Base-by-base conservation (phyloP, 352 stramenopile species). In the Thraustochytrium striatum region DNA sequence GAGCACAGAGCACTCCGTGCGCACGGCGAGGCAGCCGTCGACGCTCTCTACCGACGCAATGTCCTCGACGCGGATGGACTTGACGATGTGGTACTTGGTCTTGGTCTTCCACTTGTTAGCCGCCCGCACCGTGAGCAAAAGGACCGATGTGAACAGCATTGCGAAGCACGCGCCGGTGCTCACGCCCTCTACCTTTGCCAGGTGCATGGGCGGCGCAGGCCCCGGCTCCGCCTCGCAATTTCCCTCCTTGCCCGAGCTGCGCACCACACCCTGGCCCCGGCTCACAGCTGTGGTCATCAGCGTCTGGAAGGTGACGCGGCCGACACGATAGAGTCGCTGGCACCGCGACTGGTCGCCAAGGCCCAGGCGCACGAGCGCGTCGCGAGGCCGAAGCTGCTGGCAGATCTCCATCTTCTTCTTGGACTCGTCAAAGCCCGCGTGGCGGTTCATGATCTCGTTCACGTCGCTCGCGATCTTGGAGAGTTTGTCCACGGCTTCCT, bases 91-190 rank as follows among this genome's bases (percentile, higher is more conserved):
- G 36, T 55, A 75, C 25, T 61, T 72, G 32, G 65, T 70, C 39
- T 75, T 75, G 1, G 65, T 75, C 50, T 75, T 75, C 65, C 65
- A 75, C 50, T 75, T 75, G 52, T 75, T 75, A 8, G 28, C 21
- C 5, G 43, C 32, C 35, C 41, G 33, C 0, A 75, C 41, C 58
- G 30, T 75, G 32, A 75, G 52, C 9, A 75, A 38, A 8, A 75
- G 13, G 41, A 30, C 65, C 1, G 44, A 58, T 3, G 65, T 61
- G 30, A 75, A 75, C 28, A 61, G 43, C 50, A 75, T 62, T 13
- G 65, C 65, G 11, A 61, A 75, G 52, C 65, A 75, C 25, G 65
- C 58, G 19, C 65, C 65, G 39, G 61, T 61, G 5, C 52, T 61
- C 7, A 75, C 52, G 1, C 52, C 65, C 47, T 75, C 44, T 7